A percentile compares a stretch with the other conserved stretches of the same genome.
Evolutionary conservation across 257 asterid genomes (phyloP).

Genomic region (Eustoma russellianum): DNA sequence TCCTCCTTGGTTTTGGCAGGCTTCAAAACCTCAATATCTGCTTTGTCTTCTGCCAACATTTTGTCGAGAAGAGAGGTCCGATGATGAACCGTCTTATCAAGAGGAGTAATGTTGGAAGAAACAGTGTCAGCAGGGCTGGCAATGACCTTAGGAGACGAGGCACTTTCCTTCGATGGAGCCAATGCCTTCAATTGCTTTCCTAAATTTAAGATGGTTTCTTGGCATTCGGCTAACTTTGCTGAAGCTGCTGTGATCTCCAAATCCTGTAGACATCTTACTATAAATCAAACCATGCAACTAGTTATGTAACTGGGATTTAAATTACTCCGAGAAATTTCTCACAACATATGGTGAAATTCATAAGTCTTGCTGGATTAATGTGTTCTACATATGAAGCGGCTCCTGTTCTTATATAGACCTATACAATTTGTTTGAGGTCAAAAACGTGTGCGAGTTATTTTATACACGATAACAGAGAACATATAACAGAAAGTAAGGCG

Average conservation of each 20-base stretch:
- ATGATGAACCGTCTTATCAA: constrained; percentile 25
- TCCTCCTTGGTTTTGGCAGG: constrained; percentile 34
- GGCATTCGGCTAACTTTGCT: constrained; percentile 82
- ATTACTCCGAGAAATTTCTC: too few species aligned
- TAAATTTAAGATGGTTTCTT: constrained; percentile 69
- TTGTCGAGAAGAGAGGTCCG: constrained; percentile 61
- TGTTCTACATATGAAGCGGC: too few species aligned
- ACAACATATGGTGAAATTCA: too few species aligned
- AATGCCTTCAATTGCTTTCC: constrained; percentile 86
- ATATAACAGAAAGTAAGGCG: too few species aligned
- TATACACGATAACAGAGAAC: too few species aligned
- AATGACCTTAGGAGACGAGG: constrained; percentile 21
- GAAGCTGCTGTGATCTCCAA: constrained; percentile 75
- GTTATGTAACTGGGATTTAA: too few species aligned
- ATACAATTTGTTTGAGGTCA: too few species aligned
- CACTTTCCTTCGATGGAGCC: constrained; percentile 53
- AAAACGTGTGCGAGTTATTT: too few species aligned
- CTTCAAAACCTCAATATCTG: constrained; percentile 13
- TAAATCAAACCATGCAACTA: neutral
- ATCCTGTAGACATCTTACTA: constrained; percentile 34
- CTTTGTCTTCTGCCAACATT: constrained; percentile 64
- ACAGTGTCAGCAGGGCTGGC: constrained; percentile 21
- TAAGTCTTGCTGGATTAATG: too few species aligned
- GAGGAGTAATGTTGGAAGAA: constrained; percentile 27
- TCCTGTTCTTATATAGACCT: too few species aligned